phyloP scores from a whole-genome alignment of 441 rosid species.

The Aleurites moluccanus region DNA sequence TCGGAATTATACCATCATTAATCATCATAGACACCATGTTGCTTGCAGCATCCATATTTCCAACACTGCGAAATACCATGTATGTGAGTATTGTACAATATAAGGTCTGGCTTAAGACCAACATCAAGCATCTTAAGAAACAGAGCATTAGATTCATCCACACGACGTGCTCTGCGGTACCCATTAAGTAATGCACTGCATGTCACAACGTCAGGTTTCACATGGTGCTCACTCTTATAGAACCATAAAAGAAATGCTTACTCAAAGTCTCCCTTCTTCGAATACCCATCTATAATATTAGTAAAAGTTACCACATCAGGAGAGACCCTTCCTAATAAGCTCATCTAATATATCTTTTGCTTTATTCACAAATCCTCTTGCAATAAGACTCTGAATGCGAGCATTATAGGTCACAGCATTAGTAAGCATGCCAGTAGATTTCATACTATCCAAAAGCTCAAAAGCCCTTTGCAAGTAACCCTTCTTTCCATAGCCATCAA shows the following conservation, averaged over 20 bases:
- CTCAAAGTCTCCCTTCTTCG: conserved; percentile 10
- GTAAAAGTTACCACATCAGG: conserved; percentile 16
- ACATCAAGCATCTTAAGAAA: conserved; percentile 18
- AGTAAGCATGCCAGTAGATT: conserved; percentile 4
- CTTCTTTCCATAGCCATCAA: conserved; percentile 16
- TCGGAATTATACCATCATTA: conserved; percentile 6
- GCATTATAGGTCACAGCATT: conserved; percentile 8
- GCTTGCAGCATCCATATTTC: conserved; percentile 5
- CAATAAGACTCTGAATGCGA: conserved; percentile 6
- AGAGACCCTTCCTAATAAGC: conserved; percentile 5
- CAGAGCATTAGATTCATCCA: conserved; percentile 18
- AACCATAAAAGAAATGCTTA: conserved; percentile 16
- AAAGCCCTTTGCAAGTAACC: conserved; percentile 15
- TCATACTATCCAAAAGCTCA: conserved; percentile 11
- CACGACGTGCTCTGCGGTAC: neutral
- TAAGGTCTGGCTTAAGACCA: conserved; percentile 6
- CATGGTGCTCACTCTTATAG: conserved; percentile 17
- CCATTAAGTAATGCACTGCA: conserved; percentile 17
- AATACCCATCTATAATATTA: conserved; percentile 10
- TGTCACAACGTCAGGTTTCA: conserved; percentile 15
- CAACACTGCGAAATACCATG: conserved; percentile 12
- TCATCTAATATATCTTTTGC: conserved; percentile 7
- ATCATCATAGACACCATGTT: conserved; percentile 11
- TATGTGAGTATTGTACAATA: conserved; percentile 10
- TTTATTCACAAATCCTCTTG: conserved; percentile 6